Conservation (phyloP, 192 early-diverging fungal species). For the Umbelopsis isabellina region DNA sequence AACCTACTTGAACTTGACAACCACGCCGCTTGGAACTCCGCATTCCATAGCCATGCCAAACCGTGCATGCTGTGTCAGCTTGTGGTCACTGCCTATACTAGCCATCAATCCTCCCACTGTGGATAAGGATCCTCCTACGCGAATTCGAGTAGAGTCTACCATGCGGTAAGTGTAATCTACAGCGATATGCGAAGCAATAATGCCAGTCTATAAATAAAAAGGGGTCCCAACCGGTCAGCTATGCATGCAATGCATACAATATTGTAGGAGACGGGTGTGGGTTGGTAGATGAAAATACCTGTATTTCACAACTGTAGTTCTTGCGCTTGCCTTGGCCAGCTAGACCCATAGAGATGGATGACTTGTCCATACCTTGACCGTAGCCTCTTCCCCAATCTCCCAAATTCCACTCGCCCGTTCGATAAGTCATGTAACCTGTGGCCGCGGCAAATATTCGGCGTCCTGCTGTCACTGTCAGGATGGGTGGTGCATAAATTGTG, state of each 20-base stretch:
- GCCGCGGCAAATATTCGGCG: constrained; percentile 60
- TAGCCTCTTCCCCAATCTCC: constrained; percentile 61
- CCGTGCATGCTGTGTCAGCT: constrained; percentile 55
- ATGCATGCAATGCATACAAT: not conserved
- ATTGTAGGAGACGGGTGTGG: not conserved
- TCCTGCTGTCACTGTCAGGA: constrained; percentile 62
- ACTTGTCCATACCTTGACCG: constrained; percentile 36
- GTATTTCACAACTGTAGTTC: constrained; percentile 51
- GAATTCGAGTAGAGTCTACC: constrained; percentile 45
- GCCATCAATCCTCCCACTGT: constrained; percentile 50
- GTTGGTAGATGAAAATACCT: constrained; percentile 31
- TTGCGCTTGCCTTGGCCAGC: constrained; percentile 48
- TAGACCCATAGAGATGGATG: constrained; percentile 55
- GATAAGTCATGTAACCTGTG: constrained; percentile 78
- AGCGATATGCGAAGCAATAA: constrained; percentile 54
- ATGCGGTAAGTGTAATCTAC: constrained; percentile 52
- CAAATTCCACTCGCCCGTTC: constrained; percentile 75
- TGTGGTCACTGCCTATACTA: constrained; percentile 58
- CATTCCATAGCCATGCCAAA: constrained; percentile 63
- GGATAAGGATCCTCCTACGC: constrained; percentile 50
- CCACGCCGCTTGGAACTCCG: constrained; percentile 62
- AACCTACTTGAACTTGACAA: constrained; percentile 55
- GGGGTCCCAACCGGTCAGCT: not conserved
- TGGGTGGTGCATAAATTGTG: constrained; percentile 67
- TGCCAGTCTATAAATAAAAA: constrained; percentile 47